phyloP scores from a whole-genome alignment of 2,329 filamentous ascomycete species.

The Cladosporium sp. region DNA sequence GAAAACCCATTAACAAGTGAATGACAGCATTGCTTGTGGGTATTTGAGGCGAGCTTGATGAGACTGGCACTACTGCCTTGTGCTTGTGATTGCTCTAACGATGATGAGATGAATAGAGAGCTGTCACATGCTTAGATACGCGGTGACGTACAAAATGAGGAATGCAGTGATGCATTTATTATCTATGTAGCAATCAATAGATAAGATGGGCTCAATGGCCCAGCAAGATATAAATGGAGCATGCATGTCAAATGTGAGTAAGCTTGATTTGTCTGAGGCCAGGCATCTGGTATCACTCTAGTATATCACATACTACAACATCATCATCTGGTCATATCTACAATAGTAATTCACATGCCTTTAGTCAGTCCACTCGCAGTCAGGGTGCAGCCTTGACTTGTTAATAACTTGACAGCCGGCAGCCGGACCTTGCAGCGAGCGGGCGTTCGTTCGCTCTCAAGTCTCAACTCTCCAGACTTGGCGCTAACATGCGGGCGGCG shows the following conservation, averaged over 20 bases:
- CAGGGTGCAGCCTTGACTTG: background rate
- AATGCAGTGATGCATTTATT: background rate
- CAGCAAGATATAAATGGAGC: background rate
- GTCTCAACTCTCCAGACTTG: constrained; percentile 2
- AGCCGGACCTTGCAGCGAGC: background rate
- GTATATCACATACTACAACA: background rate
- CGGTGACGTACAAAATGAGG: background rate
- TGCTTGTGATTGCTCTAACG: background rate
- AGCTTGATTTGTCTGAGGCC: background rate
- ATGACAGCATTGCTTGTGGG: background rate
- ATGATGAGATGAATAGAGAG: background rate
- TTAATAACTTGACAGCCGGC: background rate
- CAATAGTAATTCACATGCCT: background rate
- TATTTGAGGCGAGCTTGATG: background rate
- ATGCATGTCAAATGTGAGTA: background rate
- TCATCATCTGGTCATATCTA: background rate
- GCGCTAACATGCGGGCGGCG: constrained; percentile 5
- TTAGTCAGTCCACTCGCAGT: background rate
- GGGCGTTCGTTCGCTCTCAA: background rate
- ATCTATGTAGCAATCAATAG: background rate
- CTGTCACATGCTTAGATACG: background rate
- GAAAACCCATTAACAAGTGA: background rate
- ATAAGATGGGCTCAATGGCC: background rate
- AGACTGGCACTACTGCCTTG: background rate
- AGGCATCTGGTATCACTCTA: background rate